Base-by-base conservation (phyloP, 2,329 filamentous ascomycete species). In the Epichloe typhina region DNA sequence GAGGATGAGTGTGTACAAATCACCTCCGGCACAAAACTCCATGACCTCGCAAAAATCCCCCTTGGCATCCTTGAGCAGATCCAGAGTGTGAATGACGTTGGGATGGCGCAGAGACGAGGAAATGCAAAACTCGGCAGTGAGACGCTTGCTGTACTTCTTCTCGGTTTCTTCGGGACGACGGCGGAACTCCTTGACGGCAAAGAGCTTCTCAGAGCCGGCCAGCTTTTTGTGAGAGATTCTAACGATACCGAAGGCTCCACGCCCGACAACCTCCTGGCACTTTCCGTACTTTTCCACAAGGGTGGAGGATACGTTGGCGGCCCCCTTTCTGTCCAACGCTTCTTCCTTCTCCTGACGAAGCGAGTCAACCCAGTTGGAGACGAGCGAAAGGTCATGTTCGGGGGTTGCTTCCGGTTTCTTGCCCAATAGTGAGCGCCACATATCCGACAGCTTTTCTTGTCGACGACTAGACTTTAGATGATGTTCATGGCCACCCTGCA, bases 21-120 rank as follows among this genome's bases (percentile, higher is more conserved):
- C 93, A 53, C 93, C 93, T 54, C 93, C 93, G 38, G 91, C 90
- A 65, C 93, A 98, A 64, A 93, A 98, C 69, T 98, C 93, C 93
- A 98, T 98, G 49, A 98, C 93, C 67, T 98, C 93, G 68, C 93
- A 98, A 68, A 93, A 97, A 64, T 95, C 89, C 53, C 93, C 93
- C 70, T 97, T 97, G 60, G 91, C 82, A 62, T 98, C 93, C 68
- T 96, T 88, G 40, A 98, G 78, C 11, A 98, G 77, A 64, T 98
- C 93, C 49, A 98, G 79, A 1, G 93, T 98, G 67, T 96, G 93
- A 59, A 98, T 98, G 61, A 98, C 88, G 64, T 98, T 98, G 13
- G 93, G 91, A 64, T 98, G 93, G 56, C 90, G 87, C 54, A 98
- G 80, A 9, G 90, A 95, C 0, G 91, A 97, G 1, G 93, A 97